A percentile compares a stretch with the other conserved stretches of the same genome.
Conservation (phyloP, 2,329 filamentous ascomycete genomes). For the Pestalotiopsis sp. region DNA sequence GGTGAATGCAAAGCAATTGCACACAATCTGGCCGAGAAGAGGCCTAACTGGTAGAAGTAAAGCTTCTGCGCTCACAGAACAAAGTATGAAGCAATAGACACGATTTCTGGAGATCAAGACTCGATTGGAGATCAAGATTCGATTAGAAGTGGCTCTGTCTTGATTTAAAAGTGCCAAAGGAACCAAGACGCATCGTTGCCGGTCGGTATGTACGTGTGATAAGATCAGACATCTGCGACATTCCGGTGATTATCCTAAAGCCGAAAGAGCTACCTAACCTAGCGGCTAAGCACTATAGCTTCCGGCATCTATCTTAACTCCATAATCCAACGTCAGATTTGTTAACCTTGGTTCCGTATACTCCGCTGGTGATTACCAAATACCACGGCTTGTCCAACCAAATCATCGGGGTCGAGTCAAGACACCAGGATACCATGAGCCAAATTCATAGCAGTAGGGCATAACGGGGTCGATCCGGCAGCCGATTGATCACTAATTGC, state of each 20-base stretch:
- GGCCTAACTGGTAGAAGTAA: background rate
- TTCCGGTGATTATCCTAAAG: background rate
- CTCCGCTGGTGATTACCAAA: background rate
- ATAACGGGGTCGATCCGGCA: no score
- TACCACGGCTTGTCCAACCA: background rate
- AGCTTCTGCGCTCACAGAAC: background rate
- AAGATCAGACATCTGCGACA: background rate
- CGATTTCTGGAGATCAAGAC: background rate
- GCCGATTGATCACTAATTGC: no score
- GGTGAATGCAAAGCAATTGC: background rate
- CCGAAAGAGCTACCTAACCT: background rate
- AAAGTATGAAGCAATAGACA: background rate
- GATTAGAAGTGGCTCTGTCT: background rate
- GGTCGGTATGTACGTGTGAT: background rate
- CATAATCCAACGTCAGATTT: background rate
- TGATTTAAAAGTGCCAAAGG: background rate
- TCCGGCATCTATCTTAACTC: background rate
- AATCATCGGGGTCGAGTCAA: background rate
- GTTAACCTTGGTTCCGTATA: background rate
- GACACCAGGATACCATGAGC: no score
- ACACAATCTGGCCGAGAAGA: background rate
- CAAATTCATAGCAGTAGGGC: no score
- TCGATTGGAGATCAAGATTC: background rate
- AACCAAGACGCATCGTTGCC: background rate
- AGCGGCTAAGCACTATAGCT: background rate